A percentile compares a stretch with the other conserved stretches of the same genome.
Conservation (phyloP, 768 basidiomycete genomes). For the Rubroboletus satanas region DNA sequence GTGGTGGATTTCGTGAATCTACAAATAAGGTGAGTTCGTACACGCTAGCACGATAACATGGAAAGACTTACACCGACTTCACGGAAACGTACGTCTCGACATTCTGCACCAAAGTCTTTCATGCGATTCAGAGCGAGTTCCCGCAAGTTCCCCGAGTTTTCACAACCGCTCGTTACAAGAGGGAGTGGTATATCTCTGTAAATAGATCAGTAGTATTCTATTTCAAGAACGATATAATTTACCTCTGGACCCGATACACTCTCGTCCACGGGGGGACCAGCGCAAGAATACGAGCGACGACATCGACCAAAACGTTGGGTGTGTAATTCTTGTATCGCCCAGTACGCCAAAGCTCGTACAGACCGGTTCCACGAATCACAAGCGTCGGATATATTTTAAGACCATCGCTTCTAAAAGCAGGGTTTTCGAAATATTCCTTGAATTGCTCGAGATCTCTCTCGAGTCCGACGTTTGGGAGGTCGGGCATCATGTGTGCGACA, state of each 20-base stretch:
- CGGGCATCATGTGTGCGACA: conserved; percentile 99
- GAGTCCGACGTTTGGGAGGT: conserved; percentile 94
- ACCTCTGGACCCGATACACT: conserved; percentile 97
- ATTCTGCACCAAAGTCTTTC: conserved; percentile 98
- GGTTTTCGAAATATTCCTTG: conserved; percentile 99
- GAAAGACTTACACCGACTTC: conserved; percentile 84
- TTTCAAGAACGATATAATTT: conserved; percentile 15
- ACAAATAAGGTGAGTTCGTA: conserved; percentile 2
- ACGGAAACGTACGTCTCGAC: conserved; percentile 94
- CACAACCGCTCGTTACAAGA: conserved; percentile 93
- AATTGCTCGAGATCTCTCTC: conserved; percentile 98
- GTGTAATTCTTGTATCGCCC: conserved; percentile 99
- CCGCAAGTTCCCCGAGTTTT: conserved; percentile 94
- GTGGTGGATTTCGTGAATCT: conserved; percentile 99
- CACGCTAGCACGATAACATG: not conserved
- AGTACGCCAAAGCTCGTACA: conserved; percentile 95
- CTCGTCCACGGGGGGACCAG: conserved; percentile 98
- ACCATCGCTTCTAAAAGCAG: conserved; percentile 94
- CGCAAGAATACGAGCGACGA: conserved; percentile 93
- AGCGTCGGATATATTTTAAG: conserved; percentile 98
- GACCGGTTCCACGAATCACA: conserved; percentile 93
- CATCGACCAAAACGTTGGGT: conserved; percentile 96
- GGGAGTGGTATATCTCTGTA: conserved; percentile 93
- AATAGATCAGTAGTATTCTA: not conserved
- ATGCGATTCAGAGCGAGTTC: conserved; percentile 95